Percentiles rank a stretch among this genome's conserved stretches.
Conservation (phyloP, 164 flowering plant species). For the Chimonanthus salicifolius region DNA sequence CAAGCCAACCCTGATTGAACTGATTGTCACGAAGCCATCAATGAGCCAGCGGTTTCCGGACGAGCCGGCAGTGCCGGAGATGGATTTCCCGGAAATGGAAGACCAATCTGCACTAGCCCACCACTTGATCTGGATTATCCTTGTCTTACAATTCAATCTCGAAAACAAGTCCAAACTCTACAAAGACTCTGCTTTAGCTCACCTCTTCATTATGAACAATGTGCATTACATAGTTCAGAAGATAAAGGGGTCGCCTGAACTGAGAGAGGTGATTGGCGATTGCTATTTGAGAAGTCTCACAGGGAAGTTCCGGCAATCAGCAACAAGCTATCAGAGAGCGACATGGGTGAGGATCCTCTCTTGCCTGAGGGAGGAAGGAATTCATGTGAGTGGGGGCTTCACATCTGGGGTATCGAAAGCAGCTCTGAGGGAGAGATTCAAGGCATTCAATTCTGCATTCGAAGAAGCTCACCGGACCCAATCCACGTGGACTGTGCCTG, state of each 20-base stretch:
- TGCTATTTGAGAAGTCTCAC: conserved; percentile 57
- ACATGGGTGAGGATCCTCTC: conserved; percentile 68
- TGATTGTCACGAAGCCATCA: conserved; percentile 65
- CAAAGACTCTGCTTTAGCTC: conserved; percentile 48
- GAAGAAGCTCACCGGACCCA: conserved; percentile 76
- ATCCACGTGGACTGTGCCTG: conserved; percentile 70
- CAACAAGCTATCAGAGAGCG: conserved; percentile 61
- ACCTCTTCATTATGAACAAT: conserved; percentile 83
- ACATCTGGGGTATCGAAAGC: conserved; percentile 75
- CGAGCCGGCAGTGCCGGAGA: conserved; percentile 46
- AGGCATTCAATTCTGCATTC: conserved; percentile 73
- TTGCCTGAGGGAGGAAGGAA: conserved; percentile 80
- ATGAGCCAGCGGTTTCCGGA: conserved; percentile 46
- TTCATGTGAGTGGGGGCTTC: conserved; percentile 70
- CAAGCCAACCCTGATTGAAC: conserved; percentile 52
- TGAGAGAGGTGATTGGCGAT: conserved; percentile 78
- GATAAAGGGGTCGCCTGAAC: conserved; percentile 62
- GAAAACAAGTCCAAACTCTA: conserved; percentile 78
- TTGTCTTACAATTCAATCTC: conserved; percentile 58
- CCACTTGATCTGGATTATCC: conserved; percentile 81
- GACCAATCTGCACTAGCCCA: conserved; percentile 48
- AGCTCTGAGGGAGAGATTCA: conserved; percentile 75
- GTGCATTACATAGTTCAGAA: conserved; percentile 79
- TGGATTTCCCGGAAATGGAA: conserved; percentile 51
- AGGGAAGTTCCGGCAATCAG: conserved; percentile 53